Percentiles rank a stretch among this genome's conserved stretches.
These are phyloP conservation scores for Chlorella sorokiniana DNA, from an alignment of 139 green algal genomes.

Conservation along the genomic window DNA sequence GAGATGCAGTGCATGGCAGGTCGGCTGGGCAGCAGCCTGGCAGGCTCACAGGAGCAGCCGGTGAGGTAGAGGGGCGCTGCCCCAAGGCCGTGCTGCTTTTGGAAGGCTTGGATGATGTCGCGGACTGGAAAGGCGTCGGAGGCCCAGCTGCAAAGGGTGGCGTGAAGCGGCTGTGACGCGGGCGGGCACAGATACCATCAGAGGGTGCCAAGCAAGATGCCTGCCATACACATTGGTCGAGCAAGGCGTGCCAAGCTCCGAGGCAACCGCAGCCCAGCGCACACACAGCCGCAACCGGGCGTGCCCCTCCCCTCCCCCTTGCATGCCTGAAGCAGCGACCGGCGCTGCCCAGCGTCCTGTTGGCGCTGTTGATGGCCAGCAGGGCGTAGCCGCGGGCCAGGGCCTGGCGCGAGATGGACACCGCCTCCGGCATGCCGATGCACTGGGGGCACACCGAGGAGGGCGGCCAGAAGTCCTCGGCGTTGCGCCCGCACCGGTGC, in stretches of 20 bases:
- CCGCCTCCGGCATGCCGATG: conserved; percentile 28
- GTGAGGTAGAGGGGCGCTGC: conserved; percentile 15
- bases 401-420: conserved; percentile 20
- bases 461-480: conserved; percentile 28
- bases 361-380: conserved; percentile 5
- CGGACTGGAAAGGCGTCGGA: not conserved
- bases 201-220: no score
- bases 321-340: conserved; percentile 16
- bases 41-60: conserved; percentile 31
- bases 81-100: not conserved
- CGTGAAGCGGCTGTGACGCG: no score
- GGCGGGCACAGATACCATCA: no score
- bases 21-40: no score
- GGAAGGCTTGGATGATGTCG: not conserved
- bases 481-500: conserved; percentile 28
- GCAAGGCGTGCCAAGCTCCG: no score
- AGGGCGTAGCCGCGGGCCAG: conserved; percentile 24
- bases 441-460: conserved; percentile 24
- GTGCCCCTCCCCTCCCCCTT: not conserved
- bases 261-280: no score
- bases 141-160: conserved; percentile 13
- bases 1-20: no score
- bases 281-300: not conserved
- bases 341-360: not conserved
- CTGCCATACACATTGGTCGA: no score